A percentile compares a stretch with the other conserved stretches of the same genome.
These are phyloP conservation scores for Talaromyces borbonicus DNA, from an alignment of 495 filamentous ascomycete species.

Conservation along the genomic window DNA sequence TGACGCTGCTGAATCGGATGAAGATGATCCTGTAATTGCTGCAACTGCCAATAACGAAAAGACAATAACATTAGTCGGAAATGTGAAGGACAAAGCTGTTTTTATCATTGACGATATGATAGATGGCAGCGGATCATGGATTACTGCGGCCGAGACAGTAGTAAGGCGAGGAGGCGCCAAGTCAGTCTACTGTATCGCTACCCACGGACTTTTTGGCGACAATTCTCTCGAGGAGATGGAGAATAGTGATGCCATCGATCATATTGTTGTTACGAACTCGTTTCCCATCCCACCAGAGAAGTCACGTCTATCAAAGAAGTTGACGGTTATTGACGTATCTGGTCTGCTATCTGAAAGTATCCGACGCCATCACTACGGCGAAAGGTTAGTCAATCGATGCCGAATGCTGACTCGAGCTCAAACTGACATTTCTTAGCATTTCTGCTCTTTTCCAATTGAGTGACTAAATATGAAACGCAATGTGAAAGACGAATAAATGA, in stretches of 20 bases:
- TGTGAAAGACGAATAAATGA: conserved; percentile 5
- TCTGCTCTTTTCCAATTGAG: conserved; percentile 70
- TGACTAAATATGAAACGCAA: conserved; percentile 18
- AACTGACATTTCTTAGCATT: conserved; percentile 45
- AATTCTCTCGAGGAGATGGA: conserved; percentile 87
- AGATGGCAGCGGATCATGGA: conserved; percentile 93
- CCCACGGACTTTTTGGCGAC: conserved; percentile 86
- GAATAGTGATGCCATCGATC: conserved; percentile 81
- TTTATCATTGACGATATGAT: conserved; percentile 99
- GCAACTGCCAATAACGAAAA: conserved; percentile 52
- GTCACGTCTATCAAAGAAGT: conserved; percentile 62
- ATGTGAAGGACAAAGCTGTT: conserved; percentile 75
- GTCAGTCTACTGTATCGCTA: conserved; percentile 95
- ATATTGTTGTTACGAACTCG: conserved; percentile 92
- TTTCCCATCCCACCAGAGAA: conserved; percentile 77
- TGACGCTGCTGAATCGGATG: conserved; percentile 68
- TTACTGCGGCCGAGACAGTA: conserved; percentile 95
- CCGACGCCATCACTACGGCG: conserved; percentile 85
- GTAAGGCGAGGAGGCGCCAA: conserved; percentile 85
- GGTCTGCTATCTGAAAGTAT: conserved; percentile 86
- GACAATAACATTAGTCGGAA: conserved; percentile 91
- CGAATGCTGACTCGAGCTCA: conserved; percentile 14
- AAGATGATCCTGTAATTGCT: conserved; percentile 79
- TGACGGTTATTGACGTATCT: conserved; percentile 81
- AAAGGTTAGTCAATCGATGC: conserved; percentile 37